Evolutionary conservation across 169 alveolate genomes (phyloP), one percentile per base, ranked within the genome.

Genomic region (Plasmodium berghei): DNA sequence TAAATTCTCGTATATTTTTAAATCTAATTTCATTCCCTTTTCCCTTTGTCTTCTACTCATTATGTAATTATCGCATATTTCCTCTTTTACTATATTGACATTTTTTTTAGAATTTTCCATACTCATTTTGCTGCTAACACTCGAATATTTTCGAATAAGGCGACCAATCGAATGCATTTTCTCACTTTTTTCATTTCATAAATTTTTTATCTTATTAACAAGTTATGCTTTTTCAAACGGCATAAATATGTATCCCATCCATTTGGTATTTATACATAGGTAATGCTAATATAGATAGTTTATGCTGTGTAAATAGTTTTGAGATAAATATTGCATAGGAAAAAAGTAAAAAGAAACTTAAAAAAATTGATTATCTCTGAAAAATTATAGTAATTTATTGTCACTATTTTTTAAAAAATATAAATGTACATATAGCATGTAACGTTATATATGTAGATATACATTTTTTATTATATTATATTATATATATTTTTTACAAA

Each of bases 31-130:
- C 34, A 64, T 67, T 18, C 62, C 24, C 28, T 54, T 83, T 62
- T 83, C 90, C 55, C 52, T 67, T 54, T 83, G 62, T 58, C 90
- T 83, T 83, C 85, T 83, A 40, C 90, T 83, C 42, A 83, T 46
- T 9, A n/a, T 14, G 42, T 24, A 20, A 59, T 54, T 67, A 12
- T 22, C 56, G 12, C 46, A 49, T 28, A 48, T 72, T 34, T 34
- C 42, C 40, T 72, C 86, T 10, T 67, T 58, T n/a, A 54, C 14
- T 18, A 42, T 56, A 58, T 64, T 22, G 12, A 63, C 71, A 77
- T 64, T 77, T 16, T n/a, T 73, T 24, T 24, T 83, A 48, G 34
- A 40, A 16, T 56, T 69, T 22, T 77, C 77, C 5, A 42, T 24
- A 26, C 67, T 64, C 89, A 62, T 40, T 77, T 49, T 63, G 59